Percentiles rank a stretch among this genome's conserved stretches.
phyloP scores from a whole-genome alignment of 306 rosid species.

The Nissolia schottii region DNA sequence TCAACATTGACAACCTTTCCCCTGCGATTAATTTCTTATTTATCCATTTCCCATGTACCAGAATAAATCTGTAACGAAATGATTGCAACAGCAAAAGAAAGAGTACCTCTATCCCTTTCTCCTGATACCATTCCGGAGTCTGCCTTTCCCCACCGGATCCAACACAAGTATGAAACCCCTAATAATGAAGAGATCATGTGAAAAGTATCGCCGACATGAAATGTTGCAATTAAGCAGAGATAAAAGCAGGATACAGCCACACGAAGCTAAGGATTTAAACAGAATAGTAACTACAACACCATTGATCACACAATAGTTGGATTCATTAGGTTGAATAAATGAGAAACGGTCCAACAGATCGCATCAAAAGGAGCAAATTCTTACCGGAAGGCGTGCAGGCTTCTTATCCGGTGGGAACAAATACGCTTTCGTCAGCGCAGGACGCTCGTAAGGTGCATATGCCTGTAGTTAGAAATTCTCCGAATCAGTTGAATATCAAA shows the following conservation, averaged over 20 bases:
- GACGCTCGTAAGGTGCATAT: constrained; percentile 94
- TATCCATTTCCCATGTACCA: background rate
- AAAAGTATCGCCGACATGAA: background rate
- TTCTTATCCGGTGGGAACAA: constrained; percentile 83
- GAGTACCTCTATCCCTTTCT: constrained; percentile 86
- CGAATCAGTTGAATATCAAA: background rate
- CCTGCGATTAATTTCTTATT: background rate
- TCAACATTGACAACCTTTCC: background rate
- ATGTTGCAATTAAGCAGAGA: no score
- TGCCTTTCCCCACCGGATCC: constrained; percentile 98
- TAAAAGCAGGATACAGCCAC: background rate
- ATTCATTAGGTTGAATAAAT: background rate
- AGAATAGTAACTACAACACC: background rate
- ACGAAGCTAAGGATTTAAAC: background rate
- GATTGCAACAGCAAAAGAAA: background rate
- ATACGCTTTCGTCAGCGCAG: constrained; percentile 83
- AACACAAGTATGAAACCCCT: constrained; percentile 99
- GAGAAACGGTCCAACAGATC: background rate
- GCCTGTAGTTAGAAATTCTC: constrained; percentile 36
- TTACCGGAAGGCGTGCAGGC: constrained; percentile 94
- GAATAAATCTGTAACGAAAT: background rate
- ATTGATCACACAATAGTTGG: background rate
- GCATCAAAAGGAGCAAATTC: constrained; percentile 2
- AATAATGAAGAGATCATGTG: background rate
- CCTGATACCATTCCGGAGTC: constrained; percentile 87